Evolutionary conservation across 331 rosid genomes (phyloP), one percentile per base, ranked within the genome.

Genomic region (Prunus yedoensis): DNA sequence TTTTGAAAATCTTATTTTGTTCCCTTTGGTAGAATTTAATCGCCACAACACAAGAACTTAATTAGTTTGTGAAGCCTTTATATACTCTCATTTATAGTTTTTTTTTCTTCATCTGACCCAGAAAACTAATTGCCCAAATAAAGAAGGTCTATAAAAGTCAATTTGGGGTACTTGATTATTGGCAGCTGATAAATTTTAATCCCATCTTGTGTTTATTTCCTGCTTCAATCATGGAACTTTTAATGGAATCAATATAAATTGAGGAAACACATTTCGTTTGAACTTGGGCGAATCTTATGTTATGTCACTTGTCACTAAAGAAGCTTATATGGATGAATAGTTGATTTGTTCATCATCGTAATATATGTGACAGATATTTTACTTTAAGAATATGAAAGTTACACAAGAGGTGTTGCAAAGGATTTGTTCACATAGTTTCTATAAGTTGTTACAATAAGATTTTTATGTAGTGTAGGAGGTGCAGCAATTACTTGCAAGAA

Each of bases 401-500:
- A 0, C 14, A 43, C 17, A 20, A 18, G 7, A 41, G 56, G 3
- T 46, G 61, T 51, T 74, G 66, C 73, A 12, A 20, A n/a, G 8
- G 9, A 28, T 66, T 71, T 53, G 14, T 71, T 21, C 25, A 3
- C 10, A 57, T 18, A 21, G 28, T 6, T 9, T 12, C 15, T 57
- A 4, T 21, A 32, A 28, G 35, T 21, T 30, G 64, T 62, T 11
- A 16, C 51, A 38, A 20, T 45, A 56, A 1, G 72, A 8, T 67
- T 58, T 50, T 67, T 79, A 70, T 28, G 49, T 47, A 14, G 45
- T 80, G 46, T 64, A 94, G 98, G 98, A 41, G 98, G 98, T 64
- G 87, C 98, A 66, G 97, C 98, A 54, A 89, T 94, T 68, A 94
- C 98, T 75, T 86, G 89, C 86, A 94, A 94, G 83, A 76, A 88